phyloP scores from a whole-genome alignment of 2,329 filamentous ascomycete species.

The Hortaea werneckii region DNA sequence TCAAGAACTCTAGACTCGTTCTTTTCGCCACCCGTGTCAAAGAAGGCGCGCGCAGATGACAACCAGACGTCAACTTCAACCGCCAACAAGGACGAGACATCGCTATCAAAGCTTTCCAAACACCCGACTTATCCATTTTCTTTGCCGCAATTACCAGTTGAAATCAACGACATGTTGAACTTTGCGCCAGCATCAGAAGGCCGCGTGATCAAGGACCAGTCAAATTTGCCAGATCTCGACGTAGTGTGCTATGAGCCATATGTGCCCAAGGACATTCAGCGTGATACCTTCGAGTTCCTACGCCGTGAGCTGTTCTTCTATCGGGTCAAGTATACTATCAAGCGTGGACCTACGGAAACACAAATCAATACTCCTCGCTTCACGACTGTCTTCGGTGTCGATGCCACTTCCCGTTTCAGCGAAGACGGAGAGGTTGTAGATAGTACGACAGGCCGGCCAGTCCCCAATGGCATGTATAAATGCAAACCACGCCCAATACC shows the following conservation, averaged over 20 bases:
- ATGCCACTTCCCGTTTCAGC: constrained; percentile 53
- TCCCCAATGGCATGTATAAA: constrained; percentile 42
- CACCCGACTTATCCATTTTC: constrained; percentile 46
- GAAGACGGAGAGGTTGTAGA: constrained; percentile 29
- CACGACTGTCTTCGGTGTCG: constrained; percentile 51
- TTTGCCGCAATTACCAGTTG: constrained; percentile 38
- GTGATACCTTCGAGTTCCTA: constrained; percentile 59
- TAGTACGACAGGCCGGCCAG: constrained; percentile 29
- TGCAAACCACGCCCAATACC: constrained; percentile 61
- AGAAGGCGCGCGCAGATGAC: constrained; percentile 18
- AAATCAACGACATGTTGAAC: constrained; percentile 33
- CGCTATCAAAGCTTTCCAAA: constrained; percentile 19
- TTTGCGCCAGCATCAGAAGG: constrained; percentile 39
- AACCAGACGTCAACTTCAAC: not conserved
- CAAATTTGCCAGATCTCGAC: constrained; percentile 60
- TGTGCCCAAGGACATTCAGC: constrained; percentile 46
- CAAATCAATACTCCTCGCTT: constrained; percentile 53
- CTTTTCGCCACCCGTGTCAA: constrained; percentile 45
- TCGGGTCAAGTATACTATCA: constrained; percentile 44
- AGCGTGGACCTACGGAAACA: constrained; percentile 52
- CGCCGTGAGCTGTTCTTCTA: constrained; percentile 61
- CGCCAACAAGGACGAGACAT: not conserved
- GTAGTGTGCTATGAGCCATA: constrained; percentile 69
- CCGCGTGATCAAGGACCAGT: constrained; percentile 52
- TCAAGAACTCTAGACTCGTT: constrained; percentile 62